Evolutionary conservation across 371 early-diverging fungal species (phyloP), one percentile per base, ranked within the genome.

Genomic region (Mortierella sp.): DNA sequence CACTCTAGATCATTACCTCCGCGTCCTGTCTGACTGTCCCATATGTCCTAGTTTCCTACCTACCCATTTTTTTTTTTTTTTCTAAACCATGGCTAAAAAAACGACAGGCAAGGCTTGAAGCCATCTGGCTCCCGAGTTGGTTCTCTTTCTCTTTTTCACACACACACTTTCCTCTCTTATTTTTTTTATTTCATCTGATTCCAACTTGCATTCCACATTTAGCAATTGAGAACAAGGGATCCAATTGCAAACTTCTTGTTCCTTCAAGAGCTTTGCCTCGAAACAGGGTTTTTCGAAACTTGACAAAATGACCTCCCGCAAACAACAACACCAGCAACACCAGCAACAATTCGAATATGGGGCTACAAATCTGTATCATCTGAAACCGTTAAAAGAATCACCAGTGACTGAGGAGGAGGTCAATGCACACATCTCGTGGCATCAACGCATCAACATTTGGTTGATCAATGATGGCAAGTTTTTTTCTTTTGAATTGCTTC

Each of bases 391-490:
- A 18, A 5, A 35, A 47, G 22, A 32, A 30, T 55, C 22, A 30
- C 18, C 18, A 45, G 12, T 16, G 45, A 45, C 10, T 20, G 55
- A 61, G 6, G 62, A 52, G n/a, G 70, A 75, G 14, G 52, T 16
- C 11, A 66, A 62, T 45, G 67, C 22, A 18, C 66, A 37, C 30
- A 71, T 66, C 16, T 66, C 71, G 10, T 76, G 71, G 71, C 65
- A 69, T 45, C 75, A 75, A 54, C 47, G 70, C 16, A 32, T 75
- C 64, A 69, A 37, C 65, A 75, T 75, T 59, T 84, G 84, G 84
- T 77, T 84, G 83, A 75, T 84, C 45, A 84, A 84, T 52, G 84
- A 84, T 73, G 84, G 84, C 73, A 81, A 32, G 58, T 62, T 32
- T 16, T 32, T 16, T 55, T 22, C 58, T 32, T 28, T 45, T 11